A percentile compares a stretch with the other conserved stretches of the same genome.
These are phyloP conservation scores for Trichoderma afroharzianum DNA, from an alignment of 2,329 filamentous ascomycete genomes.

Conservation along the genomic window DNA sequence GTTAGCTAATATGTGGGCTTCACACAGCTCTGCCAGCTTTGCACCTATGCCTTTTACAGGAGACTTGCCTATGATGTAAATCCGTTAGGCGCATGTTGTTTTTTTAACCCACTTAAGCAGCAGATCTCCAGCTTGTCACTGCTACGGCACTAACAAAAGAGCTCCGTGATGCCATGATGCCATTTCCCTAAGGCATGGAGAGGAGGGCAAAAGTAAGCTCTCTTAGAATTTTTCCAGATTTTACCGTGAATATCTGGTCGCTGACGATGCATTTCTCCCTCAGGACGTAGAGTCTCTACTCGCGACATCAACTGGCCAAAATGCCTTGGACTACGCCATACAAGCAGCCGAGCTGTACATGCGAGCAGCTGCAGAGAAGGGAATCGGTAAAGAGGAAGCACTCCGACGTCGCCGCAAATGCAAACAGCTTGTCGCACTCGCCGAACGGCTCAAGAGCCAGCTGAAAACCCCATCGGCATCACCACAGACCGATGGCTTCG, in stretches of 20 bases:
- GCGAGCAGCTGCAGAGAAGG: conserved; percentile 60
- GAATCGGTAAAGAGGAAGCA: conserved; percentile 60
- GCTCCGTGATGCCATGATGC: conserved; percentile 14
- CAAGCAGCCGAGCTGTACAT: conserved; percentile 77
- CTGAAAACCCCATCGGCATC: conserved; percentile 10
- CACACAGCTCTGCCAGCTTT: not conserved
- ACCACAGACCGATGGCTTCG: not conserved
- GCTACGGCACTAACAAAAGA: not conserved
- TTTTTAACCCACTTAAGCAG: not conserved
- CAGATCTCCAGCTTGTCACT: not conserved
- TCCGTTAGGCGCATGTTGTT: not conserved
- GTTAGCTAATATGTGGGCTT: not conserved
- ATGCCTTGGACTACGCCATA: conserved; percentile 73
- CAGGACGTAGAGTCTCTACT: conserved; percentile 40
- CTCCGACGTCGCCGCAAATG: conserved; percentile 65
- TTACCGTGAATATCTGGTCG: not conserved
- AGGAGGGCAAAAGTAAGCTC: conserved; percentile 36
- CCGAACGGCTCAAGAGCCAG: conserved; percentile 68
- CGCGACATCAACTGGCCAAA: conserved; percentile 36
- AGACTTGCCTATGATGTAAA: not conserved
- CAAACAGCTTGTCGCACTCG: conserved; percentile 64
- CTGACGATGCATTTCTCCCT: conserved; percentile 11
- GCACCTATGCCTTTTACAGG: not conserved
- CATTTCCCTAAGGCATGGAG: conserved; percentile 31
- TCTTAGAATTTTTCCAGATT: not conserved